Percentiles rank a stretch among this genome's conserved stretches.
Conservation (phyloP, 768 basidiomycete species). For the Tulasnella sp. region DNA sequence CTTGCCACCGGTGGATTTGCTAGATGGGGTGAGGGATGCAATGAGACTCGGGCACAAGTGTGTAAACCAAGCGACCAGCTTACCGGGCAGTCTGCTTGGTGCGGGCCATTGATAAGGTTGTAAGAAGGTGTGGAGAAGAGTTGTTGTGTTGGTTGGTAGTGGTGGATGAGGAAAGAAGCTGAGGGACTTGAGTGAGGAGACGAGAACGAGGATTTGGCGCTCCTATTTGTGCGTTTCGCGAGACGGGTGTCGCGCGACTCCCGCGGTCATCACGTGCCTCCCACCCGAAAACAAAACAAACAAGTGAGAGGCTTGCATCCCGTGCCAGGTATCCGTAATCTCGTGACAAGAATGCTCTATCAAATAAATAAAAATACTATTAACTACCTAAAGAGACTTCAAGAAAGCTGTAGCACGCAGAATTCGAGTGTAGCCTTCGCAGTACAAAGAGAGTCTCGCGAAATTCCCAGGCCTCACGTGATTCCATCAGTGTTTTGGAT, state of each 20-base stretch:
- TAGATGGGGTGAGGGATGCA: background rate
- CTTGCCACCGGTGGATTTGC: conserved; percentile 43
- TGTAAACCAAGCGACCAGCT: background rate
- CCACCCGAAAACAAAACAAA: background rate
- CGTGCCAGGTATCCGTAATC: no score
- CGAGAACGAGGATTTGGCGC: background rate
- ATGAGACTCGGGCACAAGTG: background rate
- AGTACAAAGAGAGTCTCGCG: background rate
- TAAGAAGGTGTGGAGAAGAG: background rate
- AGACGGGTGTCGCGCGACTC: background rate
- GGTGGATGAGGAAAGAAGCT: background rate
- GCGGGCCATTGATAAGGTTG: conserved; percentile 34
- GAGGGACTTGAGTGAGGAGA: background rate
- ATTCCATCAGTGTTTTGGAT: background rate
- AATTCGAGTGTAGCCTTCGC: background rate
- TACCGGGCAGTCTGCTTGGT: conserved; percentile 32
- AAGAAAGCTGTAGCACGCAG: background rate
- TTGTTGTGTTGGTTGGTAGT: background rate
- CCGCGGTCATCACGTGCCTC: conserved; percentile 1
- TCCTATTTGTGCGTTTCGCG: background rate
- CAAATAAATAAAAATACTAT: no score
- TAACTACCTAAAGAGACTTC: no score
- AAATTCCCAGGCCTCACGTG: conserved; percentile 1
- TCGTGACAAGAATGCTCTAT: no score
- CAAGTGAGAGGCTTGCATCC: background rate